These are phyloP conservation scores for Porcisia deanei DNA, from an alignment of 208 protist genomes.

Conservation along the genomic window DNA sequence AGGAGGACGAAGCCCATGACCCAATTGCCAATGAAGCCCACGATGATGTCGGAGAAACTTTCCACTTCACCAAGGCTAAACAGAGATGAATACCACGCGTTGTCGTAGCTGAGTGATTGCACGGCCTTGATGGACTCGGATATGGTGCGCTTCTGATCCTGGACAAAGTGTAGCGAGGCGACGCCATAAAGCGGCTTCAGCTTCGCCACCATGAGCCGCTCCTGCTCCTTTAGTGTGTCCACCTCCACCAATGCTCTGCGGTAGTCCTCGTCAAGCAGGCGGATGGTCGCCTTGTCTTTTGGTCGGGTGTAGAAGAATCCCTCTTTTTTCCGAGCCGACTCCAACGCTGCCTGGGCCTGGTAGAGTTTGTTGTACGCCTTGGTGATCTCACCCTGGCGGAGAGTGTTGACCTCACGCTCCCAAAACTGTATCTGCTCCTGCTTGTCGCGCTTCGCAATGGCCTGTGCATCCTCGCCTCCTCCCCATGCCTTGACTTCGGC, in stretches of 20 bases:
- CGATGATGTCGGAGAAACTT: constrained; percentile 75
- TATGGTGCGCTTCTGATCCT: constrained; percentile 79
- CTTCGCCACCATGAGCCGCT: constrained; percentile 72
- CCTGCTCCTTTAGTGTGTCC: constrained; percentile 49
- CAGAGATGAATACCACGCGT: constrained; percentile 82
- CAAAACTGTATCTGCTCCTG: constrained; percentile 71
- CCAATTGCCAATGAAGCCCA: constrained; percentile 83
- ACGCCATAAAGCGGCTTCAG: constrained; percentile 90
- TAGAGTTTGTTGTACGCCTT: constrained; percentile 42
- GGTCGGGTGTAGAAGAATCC: constrained; percentile 71
- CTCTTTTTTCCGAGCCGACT: constrained; percentile 44
- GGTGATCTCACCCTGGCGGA: constrained; percentile 44
- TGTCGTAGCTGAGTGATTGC: constrained; percentile 76
- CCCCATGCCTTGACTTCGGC: not conserved
- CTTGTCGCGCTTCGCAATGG: constrained; percentile 44
- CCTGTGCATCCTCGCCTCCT: constrained; percentile 14
- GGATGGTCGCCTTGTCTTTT: constrained; percentile 67
- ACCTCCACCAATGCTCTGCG: constrained; percentile 45
- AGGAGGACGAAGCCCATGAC: constrained; percentile 74
- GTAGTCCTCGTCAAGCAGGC: constrained; percentile 78
- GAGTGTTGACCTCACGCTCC: constrained; percentile 46
- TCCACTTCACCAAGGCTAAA: constrained; percentile 70
- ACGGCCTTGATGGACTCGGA: constrained; percentile 50
- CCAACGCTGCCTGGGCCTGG: constrained; percentile 41
- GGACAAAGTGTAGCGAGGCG: constrained; percentile 67